Conservation (phyloP, 805 yeast genomes). For the Candida fluviatilis region DNA sequence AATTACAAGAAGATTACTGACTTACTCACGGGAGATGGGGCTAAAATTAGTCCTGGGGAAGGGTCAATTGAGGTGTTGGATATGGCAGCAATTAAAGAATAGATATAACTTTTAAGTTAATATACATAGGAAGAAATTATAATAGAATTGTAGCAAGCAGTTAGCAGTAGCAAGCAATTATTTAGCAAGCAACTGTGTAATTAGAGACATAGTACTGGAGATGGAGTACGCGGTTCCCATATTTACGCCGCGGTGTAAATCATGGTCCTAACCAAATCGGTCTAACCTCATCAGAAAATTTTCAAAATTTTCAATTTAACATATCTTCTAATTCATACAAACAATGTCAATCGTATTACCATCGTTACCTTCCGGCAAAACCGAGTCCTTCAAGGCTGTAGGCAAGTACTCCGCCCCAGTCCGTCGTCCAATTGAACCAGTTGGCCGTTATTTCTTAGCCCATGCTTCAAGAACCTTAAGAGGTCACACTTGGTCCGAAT, state of each 20-base stretch:
- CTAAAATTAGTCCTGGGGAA: conserved; percentile 44
- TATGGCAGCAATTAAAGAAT: conserved; percentile 76
- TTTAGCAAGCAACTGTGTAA: not conserved
- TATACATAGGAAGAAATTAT: too few relatives aligned
- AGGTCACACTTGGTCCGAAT: conserved; percentile 99
- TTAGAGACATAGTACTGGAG: too few relatives aligned
- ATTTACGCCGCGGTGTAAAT: conserved; percentile 4
- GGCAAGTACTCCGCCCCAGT: conserved; percentile 54
- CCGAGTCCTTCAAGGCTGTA: conserved; percentile 48
- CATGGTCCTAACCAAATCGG: conserved; percentile 1
- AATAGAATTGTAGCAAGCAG: too few relatives aligned
- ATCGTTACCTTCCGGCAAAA: conserved; percentile 39
- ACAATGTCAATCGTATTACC: conserved; percentile 46
- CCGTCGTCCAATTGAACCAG: conserved; percentile 90
- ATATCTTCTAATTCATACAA: not conserved
- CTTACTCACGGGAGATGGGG: conserved; percentile 45
- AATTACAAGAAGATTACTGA: conserved; percentile 63
- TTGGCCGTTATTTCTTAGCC: conserved; percentile 91
- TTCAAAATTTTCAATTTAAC: conserved; percentile 6
- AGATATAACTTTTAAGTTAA: too few relatives aligned
- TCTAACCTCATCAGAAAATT: conserved; percentile 7
- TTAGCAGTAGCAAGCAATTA: too few relatives aligned
- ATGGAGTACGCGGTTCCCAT: conserved; percentile 24
- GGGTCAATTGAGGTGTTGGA: conserved; percentile 81
- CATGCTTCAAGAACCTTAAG: conserved; percentile 94